Evolutionary conservation across 2,329 filamentous ascomycete genomes (phyloP).

Genomic region (Metarhizium album): DNA sequence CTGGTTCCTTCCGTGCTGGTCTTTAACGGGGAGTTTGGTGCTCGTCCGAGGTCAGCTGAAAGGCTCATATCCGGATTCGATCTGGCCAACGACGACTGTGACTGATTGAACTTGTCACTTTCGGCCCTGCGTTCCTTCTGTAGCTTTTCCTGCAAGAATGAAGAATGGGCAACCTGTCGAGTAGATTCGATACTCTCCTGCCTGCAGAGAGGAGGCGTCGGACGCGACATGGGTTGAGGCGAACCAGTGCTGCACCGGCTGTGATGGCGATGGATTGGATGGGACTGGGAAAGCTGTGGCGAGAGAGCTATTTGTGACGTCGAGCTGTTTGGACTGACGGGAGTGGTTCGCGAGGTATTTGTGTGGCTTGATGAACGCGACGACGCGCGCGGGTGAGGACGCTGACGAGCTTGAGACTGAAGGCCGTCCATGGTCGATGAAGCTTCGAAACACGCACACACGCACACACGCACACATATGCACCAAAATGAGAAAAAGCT

Average conservation of each 20-base stretch:
- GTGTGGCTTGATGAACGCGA: slow-evolving; percentile 37
- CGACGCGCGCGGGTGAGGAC: slow-evolving; percentile 28
- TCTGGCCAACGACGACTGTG: slow-evolving; percentile 21
- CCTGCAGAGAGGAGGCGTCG: slow-evolving; percentile 31
- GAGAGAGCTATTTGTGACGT: slow-evolving; percentile 28
- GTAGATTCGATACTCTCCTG: slow-evolving; percentile 30
- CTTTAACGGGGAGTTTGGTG: slow-evolving; percentile 30
- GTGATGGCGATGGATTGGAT: slow-evolving; percentile 29
- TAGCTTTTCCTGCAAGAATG: slow-evolving; percentile 45
- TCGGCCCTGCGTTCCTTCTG: slow-evolving; percentile 39
- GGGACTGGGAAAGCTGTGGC: slow-evolving; percentile 23
- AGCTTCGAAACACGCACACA: background rate
- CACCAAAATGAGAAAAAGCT: too few relatives aligned
- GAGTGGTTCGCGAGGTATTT: slow-evolving; percentile 28
- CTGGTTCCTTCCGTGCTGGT: slow-evolving; percentile 24
- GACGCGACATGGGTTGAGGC: slow-evolving; percentile 27
- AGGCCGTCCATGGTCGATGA: slow-evolving; percentile 20
- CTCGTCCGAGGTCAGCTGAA: slow-evolving; percentile 26
- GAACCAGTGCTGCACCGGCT: slow-evolving; percentile 22
- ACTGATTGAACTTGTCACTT: slow-evolving; percentile 27
- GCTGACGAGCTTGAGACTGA: slow-evolving; percentile 14
- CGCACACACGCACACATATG: too few relatives aligned
- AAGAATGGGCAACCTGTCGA: slow-evolving; percentile 33
- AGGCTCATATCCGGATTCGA: slow-evolving; percentile 27
- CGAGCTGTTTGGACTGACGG: slow-evolving; percentile 31